Evolutionary conservation across 345 rosid genomes (phyloP).

Genomic region (Isatis tinctoria): DNA sequence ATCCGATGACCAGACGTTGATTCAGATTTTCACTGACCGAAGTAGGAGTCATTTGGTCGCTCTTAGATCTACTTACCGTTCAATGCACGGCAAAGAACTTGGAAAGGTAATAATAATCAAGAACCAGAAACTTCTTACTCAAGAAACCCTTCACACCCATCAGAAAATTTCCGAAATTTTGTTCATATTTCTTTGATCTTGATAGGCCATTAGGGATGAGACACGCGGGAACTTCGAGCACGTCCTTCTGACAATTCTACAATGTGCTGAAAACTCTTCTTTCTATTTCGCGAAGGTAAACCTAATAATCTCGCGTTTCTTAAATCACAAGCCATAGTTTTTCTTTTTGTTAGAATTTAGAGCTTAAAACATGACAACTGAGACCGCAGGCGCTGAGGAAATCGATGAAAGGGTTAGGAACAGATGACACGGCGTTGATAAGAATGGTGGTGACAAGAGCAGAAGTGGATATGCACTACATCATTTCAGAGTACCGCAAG

Average conservation of each 20-base stretch:
- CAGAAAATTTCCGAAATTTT: background rate
- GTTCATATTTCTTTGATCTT: background rate
- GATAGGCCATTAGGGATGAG: slow-evolving; percentile 51
- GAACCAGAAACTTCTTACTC: slow-evolving; percentile 8
- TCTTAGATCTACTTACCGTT: slow-evolving; percentile 35
- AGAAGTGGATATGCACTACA: slow-evolving; percentile 54
- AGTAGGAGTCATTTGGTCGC: slow-evolving; percentile 58
- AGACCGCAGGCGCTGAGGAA: slow-evolving; percentile 43
- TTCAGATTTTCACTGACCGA: slow-evolving; percentile 56
- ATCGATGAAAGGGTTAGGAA: slow-evolving; percentile 66
- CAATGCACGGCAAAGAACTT: slow-evolving; percentile 39
- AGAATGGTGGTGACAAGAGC: slow-evolving; percentile 53
- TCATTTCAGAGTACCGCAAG: slow-evolving; percentile 45
- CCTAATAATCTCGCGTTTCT: background rate
- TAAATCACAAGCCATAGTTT: background rate
- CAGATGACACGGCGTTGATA: slow-evolving; percentile 49
- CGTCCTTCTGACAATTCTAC: slow-evolving; percentile 49
- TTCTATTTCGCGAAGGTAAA: slow-evolving; percentile 53
- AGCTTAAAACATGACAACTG: background rate
- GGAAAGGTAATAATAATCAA: slow-evolving; percentile 42
- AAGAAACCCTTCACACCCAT: background rate
- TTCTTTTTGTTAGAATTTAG: background rate
- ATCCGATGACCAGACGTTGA: slow-evolving; percentile 34
- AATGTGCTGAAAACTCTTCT: slow-evolving; percentile 54
- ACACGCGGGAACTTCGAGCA: slow-evolving; percentile 46